A percentile compares a stretch with the other conserved stretches of the same genome.
phyloP scores from a whole-genome alignment of 2,329 filamentous ascomycete species.

The Epichloe baconii region DNA sequence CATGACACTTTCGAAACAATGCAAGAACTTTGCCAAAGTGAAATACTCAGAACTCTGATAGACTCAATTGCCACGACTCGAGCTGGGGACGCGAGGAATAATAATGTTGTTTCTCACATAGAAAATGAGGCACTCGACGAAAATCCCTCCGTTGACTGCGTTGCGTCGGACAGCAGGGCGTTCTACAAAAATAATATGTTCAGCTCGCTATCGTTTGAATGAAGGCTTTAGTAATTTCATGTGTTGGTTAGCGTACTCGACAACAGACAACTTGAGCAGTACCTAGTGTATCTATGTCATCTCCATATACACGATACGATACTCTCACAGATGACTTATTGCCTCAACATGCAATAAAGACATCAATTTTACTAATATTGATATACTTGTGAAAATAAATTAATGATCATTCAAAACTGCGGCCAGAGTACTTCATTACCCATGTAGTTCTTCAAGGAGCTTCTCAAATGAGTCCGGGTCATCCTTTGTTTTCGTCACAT shows the following conservation, averaged over 20 bases:
- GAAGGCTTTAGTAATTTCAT: background rate
- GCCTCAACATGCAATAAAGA: background rate
- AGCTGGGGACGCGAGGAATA: background rate
- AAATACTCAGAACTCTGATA: background rate
- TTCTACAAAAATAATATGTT: background rate
- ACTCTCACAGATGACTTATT: background rate
- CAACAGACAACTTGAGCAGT: background rate
- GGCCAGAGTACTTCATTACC: conserved; percentile 9
- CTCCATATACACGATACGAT: background rate
- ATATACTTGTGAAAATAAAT: too few relatives aligned
- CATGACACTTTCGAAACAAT: conserved; percentile 4
- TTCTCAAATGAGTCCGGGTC: conserved; percentile 12
- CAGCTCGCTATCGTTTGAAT: background rate
- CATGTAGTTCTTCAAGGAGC: conserved; percentile 23
- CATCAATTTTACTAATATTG: too few relatives aligned
- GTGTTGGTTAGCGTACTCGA: too few relatives aligned
- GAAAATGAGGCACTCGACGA: background rate
- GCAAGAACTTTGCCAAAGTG: background rate
- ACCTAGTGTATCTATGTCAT: background rate
- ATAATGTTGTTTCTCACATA: background rate
- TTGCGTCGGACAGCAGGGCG: background rate
- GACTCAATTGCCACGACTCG: background rate
- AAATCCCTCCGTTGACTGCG: background rate
- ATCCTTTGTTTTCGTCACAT: conserved; percentile 26
- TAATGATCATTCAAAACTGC: background rate